phyloP scores from a whole-genome alignment of 2,329 filamentous ascomycete genomes.

The Davidsoniella australis region DNA sequence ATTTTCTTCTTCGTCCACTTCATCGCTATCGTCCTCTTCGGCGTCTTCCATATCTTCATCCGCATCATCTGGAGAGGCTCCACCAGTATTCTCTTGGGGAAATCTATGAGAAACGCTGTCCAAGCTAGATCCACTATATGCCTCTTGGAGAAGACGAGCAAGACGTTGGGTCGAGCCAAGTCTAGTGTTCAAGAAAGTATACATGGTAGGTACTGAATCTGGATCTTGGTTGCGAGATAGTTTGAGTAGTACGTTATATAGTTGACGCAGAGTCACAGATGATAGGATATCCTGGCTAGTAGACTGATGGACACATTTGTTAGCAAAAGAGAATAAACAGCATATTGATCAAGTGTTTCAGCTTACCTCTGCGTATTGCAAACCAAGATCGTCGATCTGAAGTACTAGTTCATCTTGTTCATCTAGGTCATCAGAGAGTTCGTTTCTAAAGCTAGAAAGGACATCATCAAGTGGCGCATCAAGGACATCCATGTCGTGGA shows the following conservation, averaged over 20 bases:
- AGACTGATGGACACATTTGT: slow-evolving; percentile 17
- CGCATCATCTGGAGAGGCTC: slow-evolving; percentile 16
- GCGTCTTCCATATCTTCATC: slow-evolving; percentile 14
- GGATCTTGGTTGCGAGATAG: slow-evolving; percentile 28
- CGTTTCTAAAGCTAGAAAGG: slow-evolving; percentile 27
- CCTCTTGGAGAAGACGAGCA: slow-evolving; percentile 25
- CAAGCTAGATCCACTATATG: slow-evolving; percentile 24
- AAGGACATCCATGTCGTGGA: slow-evolving; percentile 25
- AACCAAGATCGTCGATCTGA: slow-evolving; percentile 32
- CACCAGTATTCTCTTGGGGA: slow-evolving; percentile 16
- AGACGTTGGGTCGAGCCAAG: slow-evolving; percentile 24
- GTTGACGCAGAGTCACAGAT: slow-evolving; percentile 23
- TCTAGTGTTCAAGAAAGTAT: slow-evolving; percentile 26
- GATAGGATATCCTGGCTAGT: slow-evolving; percentile 20
- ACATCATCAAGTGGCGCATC: slow-evolving; percentile 28
- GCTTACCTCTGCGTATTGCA: slow-evolving; percentile 35
- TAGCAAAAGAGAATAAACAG: background rate
- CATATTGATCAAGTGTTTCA: background rate
- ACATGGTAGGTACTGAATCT: slow-evolving; percentile 23
- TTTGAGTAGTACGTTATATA: slow-evolving; percentile 27
- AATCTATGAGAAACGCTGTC: slow-evolving; percentile 26
- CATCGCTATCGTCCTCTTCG: slow-evolving; percentile 13
- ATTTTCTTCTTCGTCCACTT: slow-evolving; percentile 14
- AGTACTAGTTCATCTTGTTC: slow-evolving; percentile 32
- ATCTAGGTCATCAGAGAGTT: slow-evolving; percentile 28